Conservation (phyloP, 352 stramenopile genomes). For the Pythium volutum region DNA sequence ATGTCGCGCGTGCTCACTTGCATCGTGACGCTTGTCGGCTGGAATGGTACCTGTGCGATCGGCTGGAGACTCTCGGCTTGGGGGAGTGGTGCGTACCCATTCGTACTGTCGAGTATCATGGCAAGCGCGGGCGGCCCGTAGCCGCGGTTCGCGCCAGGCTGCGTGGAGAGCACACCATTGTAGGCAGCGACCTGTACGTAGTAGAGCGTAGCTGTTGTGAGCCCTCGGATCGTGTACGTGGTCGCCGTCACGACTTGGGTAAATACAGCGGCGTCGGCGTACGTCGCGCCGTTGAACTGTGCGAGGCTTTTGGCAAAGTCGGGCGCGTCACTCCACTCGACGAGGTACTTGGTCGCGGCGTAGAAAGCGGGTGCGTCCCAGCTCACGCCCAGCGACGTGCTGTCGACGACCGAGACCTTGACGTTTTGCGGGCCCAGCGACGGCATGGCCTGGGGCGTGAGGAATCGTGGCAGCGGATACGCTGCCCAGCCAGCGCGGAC, state of each 20-base stretch:
- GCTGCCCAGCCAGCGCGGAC: slow-evolving; percentile 23
- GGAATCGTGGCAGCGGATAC: slow-evolving; percentile 27
- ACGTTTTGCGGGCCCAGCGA: slow-evolving; percentile 49
- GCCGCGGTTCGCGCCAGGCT: slow-evolving; percentile 29
- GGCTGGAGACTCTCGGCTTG: slow-evolving; percentile 39
- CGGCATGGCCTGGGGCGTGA: slow-evolving; percentile 40
- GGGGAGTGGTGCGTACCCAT: slow-evolving; percentile 11
- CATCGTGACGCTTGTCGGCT: slow-evolving; percentile 67
- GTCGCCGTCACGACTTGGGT: slow-evolving; percentile 44
- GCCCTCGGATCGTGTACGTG: slow-evolving; percentile 77
- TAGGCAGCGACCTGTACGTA: slow-evolving; percentile 88
- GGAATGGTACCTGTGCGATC: slow-evolving; percentile 52
- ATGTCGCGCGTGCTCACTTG: slow-evolving; percentile 73
- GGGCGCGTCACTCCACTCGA: slow-evolving; percentile 71
- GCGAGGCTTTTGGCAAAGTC: slow-evolving; percentile 39
- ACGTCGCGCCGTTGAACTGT: slow-evolving; percentile 33
- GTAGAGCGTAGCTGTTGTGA: slow-evolving; percentile 79
- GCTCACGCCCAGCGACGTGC: slow-evolving; percentile 56
- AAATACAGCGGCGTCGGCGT: slow-evolving; percentile 43
- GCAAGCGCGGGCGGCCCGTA: slow-evolving; percentile 68
- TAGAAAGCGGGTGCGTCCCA: slow-evolving; percentile 41
- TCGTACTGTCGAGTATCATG: slow-evolving; percentile 31
- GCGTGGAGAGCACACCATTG: slow-evolving; percentile 59
- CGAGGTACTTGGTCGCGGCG: slow-evolving; percentile 62
- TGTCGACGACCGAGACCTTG: slow-evolving; percentile 59